phyloP scores from a whole-genome alignment of 192 early-diverging fungal species.

The Linnemannia elongata region DNA sequence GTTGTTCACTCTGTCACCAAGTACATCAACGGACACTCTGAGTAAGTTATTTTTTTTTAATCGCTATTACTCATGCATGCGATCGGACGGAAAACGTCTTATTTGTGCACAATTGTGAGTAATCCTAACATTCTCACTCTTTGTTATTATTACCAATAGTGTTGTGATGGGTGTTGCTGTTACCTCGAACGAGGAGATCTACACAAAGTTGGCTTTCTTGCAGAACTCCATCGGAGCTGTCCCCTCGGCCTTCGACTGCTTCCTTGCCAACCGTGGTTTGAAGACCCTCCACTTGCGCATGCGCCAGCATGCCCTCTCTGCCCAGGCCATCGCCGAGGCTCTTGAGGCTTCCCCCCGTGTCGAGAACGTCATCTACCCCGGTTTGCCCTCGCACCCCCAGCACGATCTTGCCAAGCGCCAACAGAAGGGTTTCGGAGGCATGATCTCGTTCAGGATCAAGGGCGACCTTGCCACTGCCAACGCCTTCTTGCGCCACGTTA shows the following conservation, averaged over 20 bases:
- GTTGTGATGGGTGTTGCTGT: conserved; percentile 97
- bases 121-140: neutral
- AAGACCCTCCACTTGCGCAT: conserved; percentile 98
- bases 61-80: neutral
- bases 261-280: conserved; percentile 92
- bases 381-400: conserved; percentile 90
- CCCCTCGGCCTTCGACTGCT: conserved; percentile 97
- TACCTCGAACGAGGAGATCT: conserved; percentile 81
- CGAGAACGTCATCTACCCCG: conserved; percentile 93
- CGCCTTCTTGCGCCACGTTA: conserved; percentile 82
- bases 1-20: conserved; percentile 98
- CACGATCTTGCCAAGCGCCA: conserved; percentile 92
- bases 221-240: conserved; percentile 99
- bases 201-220: conserved; percentile 86
- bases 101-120: neutral
- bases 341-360: conserved; percentile 81
- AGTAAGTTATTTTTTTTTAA: conserved; percentile 57
- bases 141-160: neutral
- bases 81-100: neutral
- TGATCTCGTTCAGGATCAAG: conserved; percentile 95
- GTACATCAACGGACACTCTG: conserved; percentile 99
- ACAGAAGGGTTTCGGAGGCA: conserved; percentile 94
- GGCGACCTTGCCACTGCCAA: conserved; percentile 86
- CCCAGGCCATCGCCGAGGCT: conserved; percentile 84
- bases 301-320: conserved; percentile 90